Base-by-base conservation (phyloP, 805 yeast species). In the Starmerella lactis-condensi region DNA sequence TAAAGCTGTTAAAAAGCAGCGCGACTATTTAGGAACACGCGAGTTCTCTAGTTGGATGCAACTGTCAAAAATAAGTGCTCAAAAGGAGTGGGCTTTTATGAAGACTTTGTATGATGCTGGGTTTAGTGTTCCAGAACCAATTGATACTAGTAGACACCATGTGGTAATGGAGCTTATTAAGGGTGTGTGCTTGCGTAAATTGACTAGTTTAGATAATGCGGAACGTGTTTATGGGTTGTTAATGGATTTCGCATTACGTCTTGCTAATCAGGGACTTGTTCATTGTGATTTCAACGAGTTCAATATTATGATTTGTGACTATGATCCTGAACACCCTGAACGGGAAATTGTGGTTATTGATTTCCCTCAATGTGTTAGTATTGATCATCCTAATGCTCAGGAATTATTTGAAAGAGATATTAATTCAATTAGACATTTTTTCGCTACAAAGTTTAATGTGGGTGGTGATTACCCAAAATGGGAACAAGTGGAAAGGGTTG, bases 211-310 rank as follows among this genome's bases (percentile, higher is more conserved):
- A 47, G 60, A 62, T 10, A 67, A 77, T 40, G 68, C 75, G 45
- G 68, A 71, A 38, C 64, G 69, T 39, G 62, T 89, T 29, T 89
- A 89, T 51, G 71, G 81, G 18, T 75, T 79, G 33, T 60, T 89
- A 47, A 85, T 89, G 96, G 59, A 62, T 35, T 83, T 89, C 48
- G 73, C 77, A 14, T 91, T 83, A 10, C 65, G 70, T 38, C 58
- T 89, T 32, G 98, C 77, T 5, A 73, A 76, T 46, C 68, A 74
- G 43, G 99, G 99, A 1, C 62, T 89, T 34, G 82, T 89, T 32
- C 99, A 89, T 55, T 85, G 98, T 63, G 99, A 89, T 60, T 89
- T 73, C 59, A 89, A 89, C 53, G 99, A 89, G 57, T 89, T 89
- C 55, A 89, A 89, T 53, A 81, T 89, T 43, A 79, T 89, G 67